phyloP scores from a whole-genome alignment of 768 basidiomycete species.

The Dacryopinax primogenitus region DNA sequence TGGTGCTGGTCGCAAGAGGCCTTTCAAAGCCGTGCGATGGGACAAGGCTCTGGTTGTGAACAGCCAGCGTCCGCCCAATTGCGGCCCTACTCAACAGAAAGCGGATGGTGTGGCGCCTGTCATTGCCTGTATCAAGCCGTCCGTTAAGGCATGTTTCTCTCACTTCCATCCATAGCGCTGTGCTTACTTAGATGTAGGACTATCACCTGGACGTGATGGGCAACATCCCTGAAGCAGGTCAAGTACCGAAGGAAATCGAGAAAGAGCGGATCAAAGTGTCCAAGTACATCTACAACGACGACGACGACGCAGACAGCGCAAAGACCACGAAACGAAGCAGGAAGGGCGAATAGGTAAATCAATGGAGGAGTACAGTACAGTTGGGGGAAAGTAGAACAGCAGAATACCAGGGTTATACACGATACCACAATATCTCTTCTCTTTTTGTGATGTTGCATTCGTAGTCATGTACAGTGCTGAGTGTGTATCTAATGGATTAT shows the following conservation, averaged over 20 bases:
- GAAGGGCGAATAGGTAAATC: background rate
- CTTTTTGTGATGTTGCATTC: no score
- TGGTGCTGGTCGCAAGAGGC: slow-evolving; percentile 20
- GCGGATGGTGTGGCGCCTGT: slow-evolving; percentile 21
- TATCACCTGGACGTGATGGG: slow-evolving; percentile 56
- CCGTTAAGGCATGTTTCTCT: slow-evolving; percentile 46
- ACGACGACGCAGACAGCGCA: slow-evolving; percentile 22
- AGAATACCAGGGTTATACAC: no score
- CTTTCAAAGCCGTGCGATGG: slow-evolving; percentile 61
- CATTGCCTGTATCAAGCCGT: slow-evolving; percentile 57
- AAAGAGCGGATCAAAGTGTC: slow-evolving; percentile 58
- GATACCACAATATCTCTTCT: no score
- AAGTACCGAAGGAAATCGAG: slow-evolving; percentile 44
- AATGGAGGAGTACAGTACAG: no score
- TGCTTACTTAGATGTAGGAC: slow-evolving; percentile 34
- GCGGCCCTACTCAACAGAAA: slow-evolving; percentile 40
- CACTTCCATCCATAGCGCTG: background rate
- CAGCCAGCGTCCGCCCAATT: slow-evolving; percentile 44
- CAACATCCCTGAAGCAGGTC: slow-evolving; percentile 48
- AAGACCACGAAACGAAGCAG: background rate
- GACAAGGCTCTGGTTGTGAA: slow-evolving; percentile 51
- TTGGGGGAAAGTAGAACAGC: no score
- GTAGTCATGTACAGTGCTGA: background rate
- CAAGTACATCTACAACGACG: slow-evolving; percentile 70
- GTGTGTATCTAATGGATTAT: background rate